Base-by-base conservation (phyloP, 2,329 filamentous ascomycete species). In the Trichoderma sp. region DNA sequence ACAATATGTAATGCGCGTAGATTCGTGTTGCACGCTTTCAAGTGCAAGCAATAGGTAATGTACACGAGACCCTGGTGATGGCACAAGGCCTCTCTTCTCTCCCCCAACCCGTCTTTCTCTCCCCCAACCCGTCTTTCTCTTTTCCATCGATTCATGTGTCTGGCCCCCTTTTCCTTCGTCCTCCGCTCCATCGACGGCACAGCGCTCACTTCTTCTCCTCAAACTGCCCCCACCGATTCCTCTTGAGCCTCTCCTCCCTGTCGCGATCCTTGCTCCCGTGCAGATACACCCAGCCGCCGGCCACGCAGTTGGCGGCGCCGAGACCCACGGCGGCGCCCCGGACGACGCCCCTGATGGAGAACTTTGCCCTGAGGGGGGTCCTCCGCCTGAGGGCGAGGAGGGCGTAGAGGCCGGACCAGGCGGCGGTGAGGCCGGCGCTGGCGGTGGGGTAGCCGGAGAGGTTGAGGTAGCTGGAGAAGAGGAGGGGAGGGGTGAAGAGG, bases 381-480 rank as follows among this genome's bases (percentile, higher is more conserved):
- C 79, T 78, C 21, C 82, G 76, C 50, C 80, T 75, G 3, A 85
- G 73, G 1, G 85, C 83, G 57, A 87, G 76, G 44, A 87, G 75
- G 4, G 82, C 80, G 73, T 88, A 88, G 17, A 86, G 77, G 34
- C 84, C 85, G 51, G 82, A 85, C 76, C 83, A 83, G 17, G 85
- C 83, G 60, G 82, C 82, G 0, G 82, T 80, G 64, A 87, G 75
- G 58, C 83, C 85, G 2, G 84, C 85, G 64, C 80, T 80, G 72
- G 85, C 84, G 59, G 82, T 84, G 67, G 80, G 81, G 76, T 83
- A 86, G 66, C 85, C 85, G 21, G 84, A 83, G 7, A 88, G 80
- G 73, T 85, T 86, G 71, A 86, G 80, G 76, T 87, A 88, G 72
- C 80, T 82, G 62, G 81, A 78, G 75, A 87, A 85, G 64, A 85